Evolutionary conservation across 441 rosid species (phyloP), one percentile per base, ranked within the genome.

Genomic region (Aquilaria agallochum): DNA sequence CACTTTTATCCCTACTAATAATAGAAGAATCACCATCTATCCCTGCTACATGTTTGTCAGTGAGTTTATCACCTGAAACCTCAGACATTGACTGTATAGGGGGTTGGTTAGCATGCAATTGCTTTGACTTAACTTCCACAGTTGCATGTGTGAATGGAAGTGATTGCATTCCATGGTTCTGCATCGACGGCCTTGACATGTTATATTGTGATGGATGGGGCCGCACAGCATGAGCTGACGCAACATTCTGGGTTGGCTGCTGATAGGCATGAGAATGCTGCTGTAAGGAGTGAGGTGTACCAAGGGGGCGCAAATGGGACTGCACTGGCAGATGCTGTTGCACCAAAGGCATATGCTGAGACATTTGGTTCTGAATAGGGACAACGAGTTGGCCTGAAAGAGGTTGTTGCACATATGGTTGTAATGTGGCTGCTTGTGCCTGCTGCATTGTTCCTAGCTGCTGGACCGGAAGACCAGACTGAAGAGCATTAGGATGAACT

Each of bases 251-350:
- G 50, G 68, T 80, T 7, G 63, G 70, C 59, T 74, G 87, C 30
- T 67, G 61, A 75, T 74, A 78, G 53, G 76, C 50, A 45, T 72
- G 69, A 36, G 78, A 53, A 49, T 74, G 77, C 32, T 63, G 80
- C 50, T 69, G 87, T 34, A 68, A 50, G 56, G 72, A 67, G 56
- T 64, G 80, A 50, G 65, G 65, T 45, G 68, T 76, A 50, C 72
- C 84, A 59, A 68, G 83, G 14, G 85, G 84, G n/a, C 56, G 77
- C 48, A 74, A 60, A 32, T 77, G 88, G 58, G 84, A 45, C 57
- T 76, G 87, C 62, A 72, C 56, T 44, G 76, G 81, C 65, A 53
- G 65, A 57, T 74, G 81, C 63, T 78, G 90, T 63, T 76, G 85
- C 31, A 58, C 30, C 60, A 74, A 69, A 47, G 77, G 62, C 63